phyloP scores from a whole-genome alignment of 176 grass and related monocot genomes.

The Carex pumila region DNA sequence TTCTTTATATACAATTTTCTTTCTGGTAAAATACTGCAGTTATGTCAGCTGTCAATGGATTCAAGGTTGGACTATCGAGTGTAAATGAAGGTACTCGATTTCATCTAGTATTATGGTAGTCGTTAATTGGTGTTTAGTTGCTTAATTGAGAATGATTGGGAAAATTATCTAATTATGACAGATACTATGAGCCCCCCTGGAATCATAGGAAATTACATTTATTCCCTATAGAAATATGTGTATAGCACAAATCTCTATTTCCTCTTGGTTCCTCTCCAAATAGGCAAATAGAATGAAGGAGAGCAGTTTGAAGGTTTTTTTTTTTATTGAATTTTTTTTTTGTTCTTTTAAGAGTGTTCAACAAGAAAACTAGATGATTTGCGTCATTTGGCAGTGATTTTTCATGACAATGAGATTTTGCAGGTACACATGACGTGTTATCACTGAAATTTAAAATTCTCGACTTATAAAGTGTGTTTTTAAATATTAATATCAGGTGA shows the following conservation, averaged over 20 bases:
- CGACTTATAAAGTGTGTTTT: neutral
- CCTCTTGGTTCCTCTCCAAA: neutral
- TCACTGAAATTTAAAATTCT: neutral
- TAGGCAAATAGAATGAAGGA: neutral
- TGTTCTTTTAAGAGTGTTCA: neutral
- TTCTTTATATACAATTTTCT: slow-evolving; percentile 31
- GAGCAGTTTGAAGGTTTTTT: neutral
- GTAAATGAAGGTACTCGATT: slow-evolving; percentile 71
- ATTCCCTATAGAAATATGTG: neutral
- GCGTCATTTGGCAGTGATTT: neutral
- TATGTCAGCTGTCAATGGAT: slow-evolving; percentile 96
- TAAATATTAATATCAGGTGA: slow-evolving; percentile 40
- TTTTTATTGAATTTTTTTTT: neutral
- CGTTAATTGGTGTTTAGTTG: neutral
- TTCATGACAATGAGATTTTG: neutral
- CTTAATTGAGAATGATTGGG: neutral
- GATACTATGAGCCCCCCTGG: neutral
- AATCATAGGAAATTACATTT: neutral
- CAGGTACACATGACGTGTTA: neutral
- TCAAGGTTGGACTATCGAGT: slow-evolving; percentile 88
- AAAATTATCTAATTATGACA: neutral
- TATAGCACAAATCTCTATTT: neutral
- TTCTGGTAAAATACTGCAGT: slow-evolving; percentile 50
- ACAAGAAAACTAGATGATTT: neutral
- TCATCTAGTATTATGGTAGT: neutral